Evolutionary conservation across 2,329 filamentous ascomycete genomes (phyloP), one percentile per base, ranked within the genome.

Genomic region (Neurospora sp.): DNA sequence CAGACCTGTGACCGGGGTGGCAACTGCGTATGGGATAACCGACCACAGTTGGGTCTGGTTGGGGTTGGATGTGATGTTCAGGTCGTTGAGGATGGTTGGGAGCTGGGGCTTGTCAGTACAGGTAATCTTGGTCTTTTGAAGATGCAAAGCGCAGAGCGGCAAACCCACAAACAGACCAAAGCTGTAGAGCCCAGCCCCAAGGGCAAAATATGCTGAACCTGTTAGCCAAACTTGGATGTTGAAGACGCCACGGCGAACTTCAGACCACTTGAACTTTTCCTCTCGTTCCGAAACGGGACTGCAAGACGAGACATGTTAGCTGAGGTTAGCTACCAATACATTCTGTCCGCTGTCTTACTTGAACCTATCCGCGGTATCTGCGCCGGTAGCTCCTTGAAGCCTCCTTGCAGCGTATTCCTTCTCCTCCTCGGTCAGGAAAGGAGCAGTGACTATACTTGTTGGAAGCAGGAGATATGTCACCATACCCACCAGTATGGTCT

Each of bases 181-280:
- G 0, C 86, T 88, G 75, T 89, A 90, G 0, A 89, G 76, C 0
- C 87, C 86, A 4, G 85, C 84, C 5, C 84, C 75, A 23, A 89
- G 87, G 57, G 84, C 83, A 73, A 89, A 89, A 76, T 90, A 90
- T 0, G 88, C 86, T 0, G 81, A 81, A 1, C 88, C 88, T 1
- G 85, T 87, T 33, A 90, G 82, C 88, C 88, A 91, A 46, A 88
- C 83, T 72, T 89, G 87, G 28, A 85, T 72, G 70, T 86, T 88
- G 71, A 89, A 80, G 15, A 90, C 73, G 12, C 88, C 89, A n/a
- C 88, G 83, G 6, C 77, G 77, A 19, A 91, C 87, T 78, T 91
- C 88, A 2, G 84, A 83, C 88, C 88, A 90, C 23, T 78, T 77
- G 74, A 90, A 88, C 2, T 75, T 79, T 72, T 89, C 87, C 15